Evolutionary conservation across 1,139 yeast species (phyloP), one percentile per base, ranked within the genome.

Genomic region (Citeromyces siamensis): DNA sequence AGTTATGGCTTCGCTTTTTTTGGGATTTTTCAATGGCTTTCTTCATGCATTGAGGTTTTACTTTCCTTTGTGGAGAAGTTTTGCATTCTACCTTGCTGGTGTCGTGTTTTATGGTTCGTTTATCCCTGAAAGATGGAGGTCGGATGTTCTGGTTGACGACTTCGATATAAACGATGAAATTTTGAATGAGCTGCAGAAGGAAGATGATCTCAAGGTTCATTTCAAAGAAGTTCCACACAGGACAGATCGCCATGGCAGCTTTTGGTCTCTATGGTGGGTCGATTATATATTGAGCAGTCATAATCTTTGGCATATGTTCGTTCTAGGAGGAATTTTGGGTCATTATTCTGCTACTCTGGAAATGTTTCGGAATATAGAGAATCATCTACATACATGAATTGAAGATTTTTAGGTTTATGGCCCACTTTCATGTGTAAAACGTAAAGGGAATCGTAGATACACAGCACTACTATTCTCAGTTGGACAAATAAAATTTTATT

Each of bases 301-400:
- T 57, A 86, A 85, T 50, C 62, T 90, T 26, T 90, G 98, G 98
- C 98, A 90, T 58, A 56, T 85, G 13, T 84, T 83, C 52, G 98
- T 90, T 32, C 71, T 90, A 28, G 68, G 82, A 28, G 98, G 98
- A 2, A 75, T 86, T 18, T 59, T 83, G 41, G 94, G 93, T 28
- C 96, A 88, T 56, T 90, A 88, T 55, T 62, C 64, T 39, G 86
- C 93, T 19, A 64, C 85, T 20, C 62, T 84, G 44, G 76, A 72
- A 41, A 78, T 86, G 79, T 77, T 79, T 45, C 59, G 55, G 49
- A 59, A 46, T 48, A 50, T 39, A 27, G 32, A 29, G n/a, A 16
- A 32, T n/a, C 21, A 17, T 14, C 5, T 10, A 29, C 28, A 14
- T 8, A n/a, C n/a, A n/a, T n/a, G n/a, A 12, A n/a, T n/a, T n/a